These are phyloP conservation scores for Dendrobium nobile DNA, from an alignment of 106 monocot species.

Conservation along the genomic window DNA sequence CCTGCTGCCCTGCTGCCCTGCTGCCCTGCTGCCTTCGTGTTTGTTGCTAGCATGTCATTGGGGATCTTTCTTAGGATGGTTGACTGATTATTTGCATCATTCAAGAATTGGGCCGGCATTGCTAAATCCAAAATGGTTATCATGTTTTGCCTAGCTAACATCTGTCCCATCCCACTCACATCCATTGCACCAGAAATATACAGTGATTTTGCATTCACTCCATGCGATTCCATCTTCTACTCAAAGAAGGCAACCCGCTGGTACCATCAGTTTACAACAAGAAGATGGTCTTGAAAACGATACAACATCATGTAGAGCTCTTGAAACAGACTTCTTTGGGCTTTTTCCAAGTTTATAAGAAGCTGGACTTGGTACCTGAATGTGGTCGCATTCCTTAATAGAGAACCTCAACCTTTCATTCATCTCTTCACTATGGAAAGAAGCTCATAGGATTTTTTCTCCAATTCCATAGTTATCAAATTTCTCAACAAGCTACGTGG, in stretches of 20 bases:
- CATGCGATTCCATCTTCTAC: slow-evolving; percentile 38
- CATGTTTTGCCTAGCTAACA: slow-evolving; percentile 62
- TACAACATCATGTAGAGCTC: slow-evolving; percentile 75
- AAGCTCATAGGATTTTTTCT: slow-evolving; percentile 51
- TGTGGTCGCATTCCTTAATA: slow-evolving; percentile 88
- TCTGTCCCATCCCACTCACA: slow-evolving; percentile 44
- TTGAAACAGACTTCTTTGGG: slow-evolving; percentile 37
- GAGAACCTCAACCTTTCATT: slow-evolving; percentile 78
- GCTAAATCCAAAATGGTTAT: slow-evolving; percentile 65
- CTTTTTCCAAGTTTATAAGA: slow-evolving; percentile 22
- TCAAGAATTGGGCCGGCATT: slow-evolving; percentile 70
- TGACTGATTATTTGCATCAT: slow-evolving; percentile 2
- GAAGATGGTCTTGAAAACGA: slow-evolving; percentile 78
- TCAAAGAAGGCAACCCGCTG: slow-evolving; percentile 76
- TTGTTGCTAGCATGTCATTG: no score
- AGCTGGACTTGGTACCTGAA: slow-evolving; percentile 74
- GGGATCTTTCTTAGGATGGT: no score
- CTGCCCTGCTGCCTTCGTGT: no score
- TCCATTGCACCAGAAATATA: slow-evolving; percentile 47
- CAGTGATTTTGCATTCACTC: slow-evolving; percentile 30
- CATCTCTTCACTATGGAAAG: slow-evolving; percentile 63
- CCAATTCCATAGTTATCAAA: slow-evolving; percentile 77
- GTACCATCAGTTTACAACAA: slow-evolving; percentile 63
- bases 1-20: no score
- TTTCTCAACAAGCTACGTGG: slow-evolving; percentile 55